phyloP scores from a whole-genome alignment of 208 protist species.

The Endotrypanum monterogeii region DNA sequence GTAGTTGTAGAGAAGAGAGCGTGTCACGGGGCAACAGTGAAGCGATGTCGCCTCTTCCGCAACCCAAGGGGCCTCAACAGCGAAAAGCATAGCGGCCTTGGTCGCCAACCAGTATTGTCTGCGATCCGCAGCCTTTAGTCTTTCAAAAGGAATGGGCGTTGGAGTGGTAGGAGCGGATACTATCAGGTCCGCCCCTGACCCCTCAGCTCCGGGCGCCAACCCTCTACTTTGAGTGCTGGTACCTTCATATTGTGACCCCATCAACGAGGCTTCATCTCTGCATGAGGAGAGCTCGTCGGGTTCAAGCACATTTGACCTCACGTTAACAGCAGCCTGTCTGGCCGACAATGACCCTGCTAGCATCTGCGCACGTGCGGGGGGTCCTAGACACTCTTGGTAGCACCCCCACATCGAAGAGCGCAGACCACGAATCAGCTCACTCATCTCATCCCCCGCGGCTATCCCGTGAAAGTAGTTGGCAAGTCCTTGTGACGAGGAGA shows the following conservation, averaged over 20 bases:
- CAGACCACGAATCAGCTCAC: slow-evolving; percentile 36
- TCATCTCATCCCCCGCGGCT: slow-evolving; percentile 46
- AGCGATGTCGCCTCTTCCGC: slow-evolving; percentile 62
- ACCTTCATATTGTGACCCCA: not conserved
- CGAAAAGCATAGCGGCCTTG: slow-evolving; percentile 59
- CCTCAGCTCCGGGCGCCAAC: no score
- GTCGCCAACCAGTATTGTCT: slow-evolving; percentile 22
- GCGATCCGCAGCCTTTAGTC: slow-evolving; percentile 9
- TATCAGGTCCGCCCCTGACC: not conserved
- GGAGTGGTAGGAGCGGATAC: not conserved
- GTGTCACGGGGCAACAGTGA: slow-evolving; percentile 37
- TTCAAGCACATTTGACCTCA: not conserved
- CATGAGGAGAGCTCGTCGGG: not conserved
- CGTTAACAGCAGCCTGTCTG: no score
- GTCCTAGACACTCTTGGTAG: slow-evolving; percentile 25
- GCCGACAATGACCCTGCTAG: not conserved
- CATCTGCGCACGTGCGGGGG: not conserved
- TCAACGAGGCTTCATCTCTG: not conserved
- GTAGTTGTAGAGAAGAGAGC: slow-evolving; percentile 27
- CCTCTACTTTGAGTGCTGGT: no score
- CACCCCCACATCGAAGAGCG: slow-evolving; percentile 21
- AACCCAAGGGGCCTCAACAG: slow-evolving; percentile 52
- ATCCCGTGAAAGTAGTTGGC: slow-evolving; percentile 38
- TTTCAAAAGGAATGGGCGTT: not conserved
- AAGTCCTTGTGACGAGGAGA: slow-evolving; percentile 5